Base-by-base conservation (phyloP, 1,284 basidiomycete species). In the Moniliella sp. region DNA sequence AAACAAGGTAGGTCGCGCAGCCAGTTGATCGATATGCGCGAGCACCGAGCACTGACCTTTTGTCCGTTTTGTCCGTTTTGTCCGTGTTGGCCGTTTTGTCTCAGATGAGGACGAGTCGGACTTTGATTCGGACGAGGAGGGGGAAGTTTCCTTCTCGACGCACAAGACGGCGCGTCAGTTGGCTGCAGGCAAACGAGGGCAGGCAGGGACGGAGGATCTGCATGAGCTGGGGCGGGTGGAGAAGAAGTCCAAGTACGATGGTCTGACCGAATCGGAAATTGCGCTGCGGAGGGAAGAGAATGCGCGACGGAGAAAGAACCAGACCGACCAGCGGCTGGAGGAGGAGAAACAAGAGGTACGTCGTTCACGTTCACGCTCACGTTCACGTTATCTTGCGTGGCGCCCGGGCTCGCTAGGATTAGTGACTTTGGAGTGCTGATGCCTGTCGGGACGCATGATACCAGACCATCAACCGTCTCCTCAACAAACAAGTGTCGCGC, bases 291-390 rank as follows among this genome's bases (percentile, higher is more conserved):
- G 78, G 17, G 79, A 82, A 55, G 82, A 88, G 62, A 80, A 75
- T 0, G 79, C 81, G 0, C 67, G 81, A 18, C 78, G 82, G 55
- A 68, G 82, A 28, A 78, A 74, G 50, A 78, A 84, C 45, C 66
- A 84, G 39, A 75, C 72, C 12, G 82, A 84, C 61, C 83, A 84
- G 67, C 80, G 78, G 59, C 66, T 83, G 13, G 79, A 86, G 55
- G 82, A 88, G 48, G 82, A 88, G 59, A 86, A 86, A 70, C 80
- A 50, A 4, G 56, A 48, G 37, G 41, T 43, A 11, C 10, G 40
- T 34, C 3, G 12, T 3, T 9, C 14, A 3, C 2, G 4, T 19
- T 14, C 30, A 19, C 15, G 23, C 13, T 17, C 15, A 13, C 18
- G 12, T 75, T 4, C 5, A 13, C n/a, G 4, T 13, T 2, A 15